phyloP scores from a whole-genome alignment of 2,329 filamentous ascomycete species.

The Penicillium sp. region DNA sequence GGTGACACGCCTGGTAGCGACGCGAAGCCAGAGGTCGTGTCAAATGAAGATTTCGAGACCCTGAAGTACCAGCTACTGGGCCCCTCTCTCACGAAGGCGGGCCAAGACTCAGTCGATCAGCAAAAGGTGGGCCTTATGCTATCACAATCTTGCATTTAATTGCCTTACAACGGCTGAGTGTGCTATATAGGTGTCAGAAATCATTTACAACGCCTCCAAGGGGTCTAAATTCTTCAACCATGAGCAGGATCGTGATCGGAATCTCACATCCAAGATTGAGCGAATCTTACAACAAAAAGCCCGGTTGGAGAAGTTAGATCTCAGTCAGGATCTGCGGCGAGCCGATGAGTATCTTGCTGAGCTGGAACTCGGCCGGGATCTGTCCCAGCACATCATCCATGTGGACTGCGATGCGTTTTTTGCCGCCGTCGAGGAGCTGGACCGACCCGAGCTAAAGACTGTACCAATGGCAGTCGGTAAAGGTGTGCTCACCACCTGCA shows the following conservation, averaged over 20 bases:
- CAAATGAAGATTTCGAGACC: slow-evolving; percentile 54
- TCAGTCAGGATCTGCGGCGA: slow-evolving; percentile 70
- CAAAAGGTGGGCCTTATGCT: slow-evolving; percentile 60
- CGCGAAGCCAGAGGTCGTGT: background rate
- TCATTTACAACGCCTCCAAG: slow-evolving; percentile 96
- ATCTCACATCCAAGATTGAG: slow-evolving; percentile 82
- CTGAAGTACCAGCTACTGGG: slow-evolving; percentile 90
- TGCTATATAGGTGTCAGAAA: slow-evolving; percentile 73
- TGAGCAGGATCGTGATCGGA: slow-evolving; percentile 79
- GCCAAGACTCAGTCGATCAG: slow-evolving; percentile 92
- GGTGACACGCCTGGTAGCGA: slow-evolving; percentile 17
- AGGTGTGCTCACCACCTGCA: slow-evolving; percentile 71
- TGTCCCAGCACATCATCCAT: slow-evolving; percentile 84
- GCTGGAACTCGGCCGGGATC: slow-evolving; percentile 75
- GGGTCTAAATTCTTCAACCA: slow-evolving; percentile 95
- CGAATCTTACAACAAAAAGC: slow-evolving; percentile 74
- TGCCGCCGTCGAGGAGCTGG: slow-evolving; percentile 85
- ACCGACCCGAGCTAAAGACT: slow-evolving; percentile 79
- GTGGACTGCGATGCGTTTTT: slow-evolving; percentile 98
- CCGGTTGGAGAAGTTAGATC: slow-evolving; percentile 73
- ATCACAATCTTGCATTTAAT: background rate
- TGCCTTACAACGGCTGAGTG: slow-evolving; percentile 7
- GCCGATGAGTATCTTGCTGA: slow-evolving; percentile 81
- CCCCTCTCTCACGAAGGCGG: slow-evolving; percentile 89
- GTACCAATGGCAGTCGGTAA: slow-evolving; percentile 89